Evolutionary conservation across 352 stramenopile species (phyloP).

Genomic region (Globisporangium yorkense): DNA sequence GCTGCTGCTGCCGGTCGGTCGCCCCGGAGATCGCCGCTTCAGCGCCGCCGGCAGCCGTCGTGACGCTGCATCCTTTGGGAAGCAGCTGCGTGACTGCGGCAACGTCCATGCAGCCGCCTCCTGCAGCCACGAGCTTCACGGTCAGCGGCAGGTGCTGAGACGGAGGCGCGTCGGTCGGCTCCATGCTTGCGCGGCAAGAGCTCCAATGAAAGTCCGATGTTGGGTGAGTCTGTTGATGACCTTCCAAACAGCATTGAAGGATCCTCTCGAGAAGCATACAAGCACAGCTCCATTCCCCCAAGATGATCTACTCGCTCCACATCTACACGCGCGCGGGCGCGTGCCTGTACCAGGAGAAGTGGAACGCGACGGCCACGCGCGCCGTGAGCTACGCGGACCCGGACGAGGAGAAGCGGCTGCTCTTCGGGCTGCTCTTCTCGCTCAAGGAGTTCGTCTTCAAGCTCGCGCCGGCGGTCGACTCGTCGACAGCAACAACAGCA

Average conservation of each 20-base stretch:
- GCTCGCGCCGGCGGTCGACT: slow-evolving; percentile 38
- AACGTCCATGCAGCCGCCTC: slow-evolving; percentile 6
- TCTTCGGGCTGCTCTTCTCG: slow-evolving; percentile 91
- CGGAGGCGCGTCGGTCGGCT: slow-evolving; percentile 8
- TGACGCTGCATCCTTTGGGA: background rate
- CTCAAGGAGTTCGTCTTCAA: slow-evolving; percentile 88
- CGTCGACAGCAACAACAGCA: no score
- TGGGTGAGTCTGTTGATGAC: no score
- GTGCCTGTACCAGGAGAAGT: slow-evolving; percentile 91
- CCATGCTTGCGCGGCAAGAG: no score
- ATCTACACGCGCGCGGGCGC: slow-evolving; percentile 88
- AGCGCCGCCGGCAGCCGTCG: background rate
- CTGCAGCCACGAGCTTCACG: slow-evolving; percentile 16
- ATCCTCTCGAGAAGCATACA: background rate
- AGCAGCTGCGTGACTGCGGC: slow-evolving; percentile 9
- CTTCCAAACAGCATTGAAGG: no score
- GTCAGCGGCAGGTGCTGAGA: slow-evolving; percentile 13
- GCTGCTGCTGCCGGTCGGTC: slow-evolving; percentile 31
- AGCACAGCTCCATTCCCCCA: slow-evolving; percentile 23
- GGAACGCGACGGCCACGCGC: slow-evolving; percentile 53
- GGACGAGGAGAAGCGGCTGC: slow-evolving; percentile 87
- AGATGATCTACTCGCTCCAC: slow-evolving; percentile 91
- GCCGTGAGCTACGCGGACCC: slow-evolving; percentile 72
- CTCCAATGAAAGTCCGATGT: no score
- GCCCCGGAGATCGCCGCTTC: slow-evolving; percentile 20